Conservation (phyloP, 1,284 basidiomycete genomes). For the Fomitopsis pinicola region DNA sequence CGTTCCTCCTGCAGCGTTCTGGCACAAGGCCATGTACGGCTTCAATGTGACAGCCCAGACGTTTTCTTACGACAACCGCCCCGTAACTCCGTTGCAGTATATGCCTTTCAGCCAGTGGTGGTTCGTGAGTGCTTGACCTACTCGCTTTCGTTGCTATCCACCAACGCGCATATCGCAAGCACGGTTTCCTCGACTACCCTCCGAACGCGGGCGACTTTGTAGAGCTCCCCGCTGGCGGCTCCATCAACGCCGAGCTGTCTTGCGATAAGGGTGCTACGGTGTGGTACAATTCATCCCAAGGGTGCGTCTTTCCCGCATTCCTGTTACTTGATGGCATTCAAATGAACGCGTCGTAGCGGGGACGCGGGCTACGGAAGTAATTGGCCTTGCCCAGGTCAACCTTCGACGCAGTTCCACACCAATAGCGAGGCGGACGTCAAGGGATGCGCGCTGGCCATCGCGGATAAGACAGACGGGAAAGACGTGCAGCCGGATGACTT, state of each 20-base stretch:
- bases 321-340: not conserved
- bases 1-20: constrained; percentile 23
- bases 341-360: constrained; percentile 30
- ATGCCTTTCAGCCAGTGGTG: constrained; percentile 64
- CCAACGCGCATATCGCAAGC: constrained; percentile 17
- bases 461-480: constrained; percentile 57
- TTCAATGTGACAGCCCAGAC: constrained; percentile 53
- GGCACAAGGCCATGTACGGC: constrained; percentile 37
- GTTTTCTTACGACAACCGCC: constrained; percentile 51
- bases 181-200: constrained; percentile 52
- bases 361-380: constrained; percentile 40
- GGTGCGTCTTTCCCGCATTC: constrained; percentile 6
- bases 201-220: constrained; percentile 53
- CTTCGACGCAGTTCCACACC: constrained; percentile 47
- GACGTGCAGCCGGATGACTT: constrained; percentile 63
- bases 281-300: constrained; percentile 43
- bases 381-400: constrained; percentile 45
- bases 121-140: constrained; percentile 38
- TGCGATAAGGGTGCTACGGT: constrained; percentile 57
- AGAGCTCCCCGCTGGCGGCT: constrained; percentile 51
- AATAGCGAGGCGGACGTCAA: constrained; percentile 47
- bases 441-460: constrained; percentile 68
- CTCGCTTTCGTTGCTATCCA: not conserved
- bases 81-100: constrained; percentile 50
- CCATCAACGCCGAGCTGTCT: constrained; percentile 45